phyloP scores from a whole-genome alignment of 1,139 yeast species.

The Pichia sp. region DNA sequence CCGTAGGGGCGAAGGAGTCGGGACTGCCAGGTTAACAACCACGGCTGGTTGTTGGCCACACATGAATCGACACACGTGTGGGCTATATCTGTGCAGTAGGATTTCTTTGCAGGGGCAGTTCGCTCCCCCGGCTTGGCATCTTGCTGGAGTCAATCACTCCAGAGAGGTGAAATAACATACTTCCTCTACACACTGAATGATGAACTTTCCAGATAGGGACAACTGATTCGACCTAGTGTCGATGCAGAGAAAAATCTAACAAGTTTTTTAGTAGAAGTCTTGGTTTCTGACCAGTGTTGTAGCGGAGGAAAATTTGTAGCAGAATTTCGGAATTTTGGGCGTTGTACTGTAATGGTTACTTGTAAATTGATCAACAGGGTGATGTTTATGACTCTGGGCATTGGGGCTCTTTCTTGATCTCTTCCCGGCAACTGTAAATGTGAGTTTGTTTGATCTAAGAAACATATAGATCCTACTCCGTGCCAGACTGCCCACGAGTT shows the following conservation, averaged over 20 bases:
- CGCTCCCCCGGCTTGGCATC: background rate
- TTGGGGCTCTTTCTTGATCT: background rate
- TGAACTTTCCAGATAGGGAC: slow-evolving; percentile 34
- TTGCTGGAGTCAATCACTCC: background rate
- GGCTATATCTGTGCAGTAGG: background rate
- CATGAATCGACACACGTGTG: background rate
- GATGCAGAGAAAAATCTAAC: slow-evolving; percentile 17
- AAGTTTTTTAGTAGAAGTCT: slow-evolving; percentile 22
- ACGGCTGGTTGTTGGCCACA: background rate
- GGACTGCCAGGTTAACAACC: background rate
- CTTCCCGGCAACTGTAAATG: background rate
- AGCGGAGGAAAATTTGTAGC: background rate
- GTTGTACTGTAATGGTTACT: background rate
- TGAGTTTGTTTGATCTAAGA: background rate
- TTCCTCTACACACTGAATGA: slow-evolving; percentile 21
- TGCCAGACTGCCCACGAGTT: background rate
- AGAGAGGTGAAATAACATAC: background rate
- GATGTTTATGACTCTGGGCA: background rate
- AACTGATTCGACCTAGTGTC: slow-evolving; percentile 26
- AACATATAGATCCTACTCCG: background rate
- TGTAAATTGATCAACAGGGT: background rate
- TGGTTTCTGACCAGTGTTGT: slow-evolving; percentile 15
- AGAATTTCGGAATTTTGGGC: background rate
- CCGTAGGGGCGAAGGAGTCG: too few species aligned
- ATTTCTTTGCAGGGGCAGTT: background rate